phyloP scores from a whole-genome alignment of 106 monocot species.

The Vanilla planifolia region DNA sequence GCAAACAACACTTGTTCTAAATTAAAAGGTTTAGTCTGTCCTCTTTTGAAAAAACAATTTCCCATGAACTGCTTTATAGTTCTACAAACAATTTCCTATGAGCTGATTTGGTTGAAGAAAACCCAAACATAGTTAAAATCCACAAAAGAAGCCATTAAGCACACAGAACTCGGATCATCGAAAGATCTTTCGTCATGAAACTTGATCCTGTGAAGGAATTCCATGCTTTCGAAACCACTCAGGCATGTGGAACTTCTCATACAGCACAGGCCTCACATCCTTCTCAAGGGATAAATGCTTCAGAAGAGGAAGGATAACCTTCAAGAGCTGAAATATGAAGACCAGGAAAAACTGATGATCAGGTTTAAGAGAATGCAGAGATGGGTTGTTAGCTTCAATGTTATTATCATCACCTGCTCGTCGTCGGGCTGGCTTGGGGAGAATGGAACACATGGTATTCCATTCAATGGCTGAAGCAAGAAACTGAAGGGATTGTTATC shows the following conservation, averaged over 20 bases:
- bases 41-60: background rate
- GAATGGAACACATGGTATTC: conserved; percentile 56
- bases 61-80: background rate
- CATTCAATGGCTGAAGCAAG: conserved; percentile 53
- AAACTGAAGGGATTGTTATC: conserved; percentile 69
- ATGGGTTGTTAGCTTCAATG: no score
- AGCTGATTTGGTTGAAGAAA: background rate
- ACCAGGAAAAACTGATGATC: background rate
- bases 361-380: background rate
- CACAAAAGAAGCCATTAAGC: no score
- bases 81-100: background rate
- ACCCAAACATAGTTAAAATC: background rate
- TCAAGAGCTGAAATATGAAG: conserved; percentile 32
- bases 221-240: conserved; percentile 70
- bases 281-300: conserved; percentile 49
- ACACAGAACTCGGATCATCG: background rate
- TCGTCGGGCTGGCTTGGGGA: conserved; percentile 47
- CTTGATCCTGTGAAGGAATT: background rate
- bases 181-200: background rate
- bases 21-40: no score
- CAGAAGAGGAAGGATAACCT: conserved; percentile 51
- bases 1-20: no score
- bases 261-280: conserved; percentile 47
- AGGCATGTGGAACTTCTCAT: conserved; percentile 55
- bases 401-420: conserved; percentile 34